Base-by-base conservation (phyloP, 2,329 filamentous ascomycete genomes). In the Botrytis fragariae region DNA sequence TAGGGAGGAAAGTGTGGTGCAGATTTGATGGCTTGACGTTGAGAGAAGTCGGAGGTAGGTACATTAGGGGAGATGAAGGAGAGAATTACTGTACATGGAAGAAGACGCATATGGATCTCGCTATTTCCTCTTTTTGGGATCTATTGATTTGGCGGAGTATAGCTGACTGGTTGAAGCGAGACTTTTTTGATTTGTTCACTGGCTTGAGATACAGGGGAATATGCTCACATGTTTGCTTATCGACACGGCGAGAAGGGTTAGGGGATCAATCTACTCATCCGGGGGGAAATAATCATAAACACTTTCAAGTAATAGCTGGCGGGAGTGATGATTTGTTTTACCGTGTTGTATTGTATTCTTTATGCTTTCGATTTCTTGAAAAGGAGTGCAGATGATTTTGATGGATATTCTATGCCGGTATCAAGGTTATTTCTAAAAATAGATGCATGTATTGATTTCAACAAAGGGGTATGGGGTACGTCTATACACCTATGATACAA, bases 1-100 rank as follows among this genome's bases (percentile, higher is more conserved):
- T 84, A 77, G 65, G n/a, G 25, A 59, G 65, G 60, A 45, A 25
- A 59, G 25, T 32, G 54, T 35, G 48, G 57, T 51, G 57, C 65
- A 29, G 44, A 72, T 16, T 57, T 20, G 20, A 54, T 64, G 72
- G 59, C 63, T 68, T 32, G 25, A 37, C 18, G 37, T 45, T 37
- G 35, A 44, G 57, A 20, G 32, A 29, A 63, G 35, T 29, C 25
- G 60, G 35, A 60, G 37, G 42, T 72, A n/a, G 61, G 29, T 37
- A 71, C 45, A 32, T 60, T 45, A 68, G 57, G 35, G 59, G 39
- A 48, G 65, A 65, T 51, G 69, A 63, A 42, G 44, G 10, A 10
- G 29, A 32, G 25, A 14, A 42, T 32, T n/a, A 25, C 18, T 68
- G 37, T 57, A 68, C 37, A 68, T 37, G 48, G 35, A 68, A 57